Evolutionary conservation across 2,329 filamentous ascomycete genomes (phyloP).

Genomic region (Ceratocystiopsis sp.): DNA sequence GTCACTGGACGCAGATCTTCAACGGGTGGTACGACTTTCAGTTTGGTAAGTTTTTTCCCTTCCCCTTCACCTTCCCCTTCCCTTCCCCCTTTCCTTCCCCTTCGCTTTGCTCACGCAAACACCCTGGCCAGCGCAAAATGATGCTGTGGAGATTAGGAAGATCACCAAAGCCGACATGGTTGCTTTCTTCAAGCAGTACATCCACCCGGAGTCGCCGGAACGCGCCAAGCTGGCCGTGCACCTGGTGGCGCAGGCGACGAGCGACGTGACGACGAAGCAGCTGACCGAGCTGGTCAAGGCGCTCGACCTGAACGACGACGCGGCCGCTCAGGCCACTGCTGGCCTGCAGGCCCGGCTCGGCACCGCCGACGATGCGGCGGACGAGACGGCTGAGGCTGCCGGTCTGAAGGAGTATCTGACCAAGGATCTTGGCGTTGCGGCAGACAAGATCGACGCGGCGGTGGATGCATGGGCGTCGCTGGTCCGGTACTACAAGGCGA

Average conservation of each 20-base stretch:
- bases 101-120: not conserved
- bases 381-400: conserved; percentile 31
- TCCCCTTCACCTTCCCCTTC: too few species aligned
- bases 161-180: conserved; percentile 68
- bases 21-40: conserved; percentile 84
- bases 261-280: conserved; percentile 25
- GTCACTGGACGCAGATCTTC: conserved; percentile 73
- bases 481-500: conserved; percentile 11
- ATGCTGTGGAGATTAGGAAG: conserved; percentile 56
- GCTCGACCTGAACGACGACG: conserved; percentile 17
- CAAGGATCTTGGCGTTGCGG: conserved; percentile 26
- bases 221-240: conserved; percentile 79
- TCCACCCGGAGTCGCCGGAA: conserved; percentile 53
- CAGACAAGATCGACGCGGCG: conserved; percentile 30
- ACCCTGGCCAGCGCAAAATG: conserved; percentile 42
- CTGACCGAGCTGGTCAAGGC: conserved; percentile 23
- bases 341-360: conserved; percentile 19
- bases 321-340: conserved; percentile 14
- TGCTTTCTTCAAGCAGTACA: conserved; percentile 59
- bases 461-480: conserved; percentile 20
- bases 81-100: not conserved
- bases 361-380: conserved; percentile 24
- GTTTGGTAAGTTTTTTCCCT: conserved; percentile 40
- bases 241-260: conserved; percentile 53
- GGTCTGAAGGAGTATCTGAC: conserved; percentile 33